Evolutionary conservation across 2,329 filamentous ascomycete species (phyloP).

Genomic region (Penicillium sp.): DNA sequence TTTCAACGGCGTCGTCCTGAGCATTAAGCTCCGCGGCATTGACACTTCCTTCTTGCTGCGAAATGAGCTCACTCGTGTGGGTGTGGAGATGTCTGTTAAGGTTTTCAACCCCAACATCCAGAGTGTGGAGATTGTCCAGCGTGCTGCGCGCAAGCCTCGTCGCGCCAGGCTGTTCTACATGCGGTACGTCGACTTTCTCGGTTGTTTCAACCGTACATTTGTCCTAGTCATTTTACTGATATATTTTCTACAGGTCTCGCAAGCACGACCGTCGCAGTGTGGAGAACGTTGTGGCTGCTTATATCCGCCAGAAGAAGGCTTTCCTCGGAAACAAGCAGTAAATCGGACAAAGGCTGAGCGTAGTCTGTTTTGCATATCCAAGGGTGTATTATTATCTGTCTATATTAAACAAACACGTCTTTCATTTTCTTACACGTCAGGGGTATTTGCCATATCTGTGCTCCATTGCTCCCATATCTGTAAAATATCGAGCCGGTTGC

Average conservation of each 20-base stretch:
- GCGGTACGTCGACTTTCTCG: conserved; percentile 54
- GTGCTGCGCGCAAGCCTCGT: conserved; percentile 79
- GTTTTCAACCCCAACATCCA: conserved; percentile 87
- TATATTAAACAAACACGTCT: conserved; percentile 25
- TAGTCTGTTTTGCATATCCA: conserved; percentile 23
- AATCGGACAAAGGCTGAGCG: conserved; percentile 13
- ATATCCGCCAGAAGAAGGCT: conserved; percentile 58
- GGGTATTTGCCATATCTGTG: background rate
- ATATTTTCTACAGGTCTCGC: conserved; percentile 57
- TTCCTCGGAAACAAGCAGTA: conserved; percentile 39
- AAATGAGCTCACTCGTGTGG: conserved; percentile 81
- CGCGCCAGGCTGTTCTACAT: conserved; percentile 89
- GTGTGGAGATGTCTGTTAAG: conserved; percentile 98
- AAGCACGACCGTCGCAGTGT: conserved; percentile 87
- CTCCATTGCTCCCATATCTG: background rate
- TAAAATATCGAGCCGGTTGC: background rate
- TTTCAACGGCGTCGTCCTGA: conserved; percentile 85
- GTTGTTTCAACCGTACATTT: background rate
- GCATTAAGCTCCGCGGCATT: conserved; percentile 82
- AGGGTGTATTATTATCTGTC: conserved; percentile 37
- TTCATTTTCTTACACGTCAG: background rate
- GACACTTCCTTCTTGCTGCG: conserved; percentile 87
- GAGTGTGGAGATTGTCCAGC: conserved; percentile 91
- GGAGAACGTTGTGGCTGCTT: conserved; percentile 75
- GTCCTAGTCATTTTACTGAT: conserved; percentile 11